phyloP scores from a whole-genome alignment of 2,329 filamentous ascomycete species.

The Neobulgaria alba region DNA sequence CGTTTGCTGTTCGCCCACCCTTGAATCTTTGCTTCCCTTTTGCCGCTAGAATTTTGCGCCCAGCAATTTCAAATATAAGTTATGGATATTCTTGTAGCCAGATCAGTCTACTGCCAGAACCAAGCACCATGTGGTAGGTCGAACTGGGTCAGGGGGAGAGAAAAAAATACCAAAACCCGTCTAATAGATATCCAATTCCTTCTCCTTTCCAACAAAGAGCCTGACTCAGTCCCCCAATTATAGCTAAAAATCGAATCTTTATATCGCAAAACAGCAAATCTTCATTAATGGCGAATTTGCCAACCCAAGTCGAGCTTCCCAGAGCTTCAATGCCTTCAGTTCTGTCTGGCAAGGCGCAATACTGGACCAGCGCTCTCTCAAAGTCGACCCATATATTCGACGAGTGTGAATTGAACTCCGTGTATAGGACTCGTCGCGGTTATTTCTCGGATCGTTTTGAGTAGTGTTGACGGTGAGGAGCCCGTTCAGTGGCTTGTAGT shows the following conservation, averaged over 20 bases:
- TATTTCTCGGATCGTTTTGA: no score
- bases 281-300: background rate
- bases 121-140: background rate
- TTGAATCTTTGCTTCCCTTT: background rate
- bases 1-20: no score
- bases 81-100: background rate
- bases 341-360: background rate
- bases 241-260: no score
- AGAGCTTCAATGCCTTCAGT: background rate
- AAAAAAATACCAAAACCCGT: background rate
- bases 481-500: no score
- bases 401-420: no score
- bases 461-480: no score
- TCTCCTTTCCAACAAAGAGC: background rate
- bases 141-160: background rate
- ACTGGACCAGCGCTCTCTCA: background rate
- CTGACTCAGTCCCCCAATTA: background rate
- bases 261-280: background rate
- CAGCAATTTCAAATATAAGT: background rate
- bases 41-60: background rate
- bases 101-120: background rate
- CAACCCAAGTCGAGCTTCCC: background rate
- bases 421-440: no score
- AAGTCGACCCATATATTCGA: background rate
- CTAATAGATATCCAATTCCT: background rate